phyloP scores from a whole-genome alignment of 1,284 basidiomycete genomes.

The Naganishia cerealis region DNA sequence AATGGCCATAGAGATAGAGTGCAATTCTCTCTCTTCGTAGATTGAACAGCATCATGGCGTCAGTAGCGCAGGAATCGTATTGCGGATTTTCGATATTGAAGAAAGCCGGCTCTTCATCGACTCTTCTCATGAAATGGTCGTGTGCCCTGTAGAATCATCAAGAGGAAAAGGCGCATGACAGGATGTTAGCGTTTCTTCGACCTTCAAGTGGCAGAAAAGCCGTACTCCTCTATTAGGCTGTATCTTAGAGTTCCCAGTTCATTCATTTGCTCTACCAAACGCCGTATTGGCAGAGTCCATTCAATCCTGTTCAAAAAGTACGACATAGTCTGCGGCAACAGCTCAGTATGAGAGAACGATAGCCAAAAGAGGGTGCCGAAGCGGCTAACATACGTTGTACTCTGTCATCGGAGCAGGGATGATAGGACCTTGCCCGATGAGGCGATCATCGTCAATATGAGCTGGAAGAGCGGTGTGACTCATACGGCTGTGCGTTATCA shows the following conservation, averaged over 20 bases:
- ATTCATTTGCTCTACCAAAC: constrained; percentile 17
- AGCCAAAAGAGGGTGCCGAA: neutral
- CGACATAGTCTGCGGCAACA: neutral
- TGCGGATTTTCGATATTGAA: constrained; percentile 19
- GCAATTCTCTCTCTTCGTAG: constrained; percentile 13
- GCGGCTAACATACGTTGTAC: neutral
- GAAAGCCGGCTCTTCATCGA: constrained; percentile 13
- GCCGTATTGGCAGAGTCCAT: constrained; percentile 8
- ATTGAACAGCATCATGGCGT: constrained; percentile 19
- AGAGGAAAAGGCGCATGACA: neutral
- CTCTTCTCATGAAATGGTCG: constrained; percentile 8
- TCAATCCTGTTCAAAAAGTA: constrained; percentile 20
- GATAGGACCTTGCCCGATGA: constrained; percentile 13
- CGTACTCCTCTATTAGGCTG: constrained; percentile 11
- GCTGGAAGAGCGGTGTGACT: constrained; percentile 9
- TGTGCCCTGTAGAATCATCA: neutral
- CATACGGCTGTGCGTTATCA: constrained; percentile 15
- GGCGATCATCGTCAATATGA: constrained; percentile 17
- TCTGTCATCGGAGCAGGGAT: constrained; percentile 1
- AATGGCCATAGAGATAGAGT: constrained; percentile 12
- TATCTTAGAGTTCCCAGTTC: constrained; percentile 7
- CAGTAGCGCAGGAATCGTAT: constrained; percentile 10
- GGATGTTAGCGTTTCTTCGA: neutral
- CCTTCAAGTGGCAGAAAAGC: neutral
- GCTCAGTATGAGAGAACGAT: neutral